Base-by-base conservation (phyloP, 169 alveolate species). In the Cryptosporidium ryanae region DNA sequence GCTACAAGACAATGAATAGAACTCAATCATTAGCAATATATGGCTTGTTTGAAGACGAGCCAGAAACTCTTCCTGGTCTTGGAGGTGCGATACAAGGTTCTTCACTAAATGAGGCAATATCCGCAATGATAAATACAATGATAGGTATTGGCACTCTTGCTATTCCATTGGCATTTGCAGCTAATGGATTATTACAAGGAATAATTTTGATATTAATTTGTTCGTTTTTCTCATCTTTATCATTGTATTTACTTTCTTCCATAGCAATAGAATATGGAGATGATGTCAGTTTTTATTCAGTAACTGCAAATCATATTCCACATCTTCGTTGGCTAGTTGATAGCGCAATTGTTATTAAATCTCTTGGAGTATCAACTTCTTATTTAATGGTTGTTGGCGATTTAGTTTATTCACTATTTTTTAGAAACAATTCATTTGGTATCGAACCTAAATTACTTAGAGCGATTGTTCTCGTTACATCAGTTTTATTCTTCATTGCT, bases 81-180 rank as follows among this genome's bases (percentile, higher is more conserved):
- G 87, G 87, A 57, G 87, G 87, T 76, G 71, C 71, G 17, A 59
- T 76, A 34, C 76, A 82, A 43, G 90, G 90, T 13, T 82, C 90
- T 6, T 65, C 90, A 31, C 18, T 65, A 25, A 61, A 65, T 43
- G 90, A 55, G 29, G 90, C 90, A 12, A 38, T 52, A 18, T 57
- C 84, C 17, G 90, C 83, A 52, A 66, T 82, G 82, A 57, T 65
- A 2, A 82, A 82, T 46, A 82, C 90, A 46, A 82, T 82, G 54
- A 65, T 82, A 29, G 90, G 90, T 8, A 70, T 82, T 46, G 90
- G 90, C 7, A 66, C 76, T 15, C 59, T 82, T 1, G 82, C 90
- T 52, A 57, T 82, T 52, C 83, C 82, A n/a, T 44, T 66, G 52
- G 84, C 90, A 23, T 82, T 54, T 57, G 83, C 82, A 17, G 64